Percentiles rank a stretch among this genome's conserved stretches.
Evolutionary conservation across 345 rosid species (phyloP).

Genomic region (Syzygium grande): DNA sequence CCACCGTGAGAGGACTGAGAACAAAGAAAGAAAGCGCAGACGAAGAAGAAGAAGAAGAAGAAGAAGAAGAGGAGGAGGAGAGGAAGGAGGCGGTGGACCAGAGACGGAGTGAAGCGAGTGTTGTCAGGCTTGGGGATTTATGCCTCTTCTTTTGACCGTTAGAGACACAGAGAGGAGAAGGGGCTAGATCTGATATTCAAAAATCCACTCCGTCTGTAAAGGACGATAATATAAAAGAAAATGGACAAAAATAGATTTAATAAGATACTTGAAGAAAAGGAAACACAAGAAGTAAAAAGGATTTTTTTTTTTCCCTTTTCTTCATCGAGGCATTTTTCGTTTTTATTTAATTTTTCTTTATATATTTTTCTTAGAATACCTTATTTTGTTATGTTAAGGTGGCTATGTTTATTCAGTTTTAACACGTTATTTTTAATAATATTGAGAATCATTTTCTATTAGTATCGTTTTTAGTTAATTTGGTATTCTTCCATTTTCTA

Average conservation of each 20-base stretch:
- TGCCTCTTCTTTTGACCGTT: not conserved
- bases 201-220: not conserved
- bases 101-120: not conserved
- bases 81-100: not conserved
- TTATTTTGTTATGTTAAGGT: not conserved
- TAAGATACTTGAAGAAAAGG: not conserved
- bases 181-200: not conserved
- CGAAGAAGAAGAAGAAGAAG: not conserved
- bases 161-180: not conserved
- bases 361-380: not conserved
- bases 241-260: not conserved
- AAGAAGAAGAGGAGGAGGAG: not conserved
- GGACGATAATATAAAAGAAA: not conserved
- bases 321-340: not conserved
- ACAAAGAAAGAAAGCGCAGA: not conserved
- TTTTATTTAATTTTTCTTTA: not conserved
- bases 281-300: not conserved
- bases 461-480: not conserved
- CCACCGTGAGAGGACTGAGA: not conserved
- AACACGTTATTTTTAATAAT: not conserved
- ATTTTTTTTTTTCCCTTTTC: not conserved
- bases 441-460: not conserved
- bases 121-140: not conserved
- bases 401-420: not conserved
- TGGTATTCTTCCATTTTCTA: not conserved